These are phyloP conservation scores for Fusarium drepaniforme DNA, from an alignment of 2,329 filamentous ascomycete genomes.

Conservation along the genomic window DNA sequence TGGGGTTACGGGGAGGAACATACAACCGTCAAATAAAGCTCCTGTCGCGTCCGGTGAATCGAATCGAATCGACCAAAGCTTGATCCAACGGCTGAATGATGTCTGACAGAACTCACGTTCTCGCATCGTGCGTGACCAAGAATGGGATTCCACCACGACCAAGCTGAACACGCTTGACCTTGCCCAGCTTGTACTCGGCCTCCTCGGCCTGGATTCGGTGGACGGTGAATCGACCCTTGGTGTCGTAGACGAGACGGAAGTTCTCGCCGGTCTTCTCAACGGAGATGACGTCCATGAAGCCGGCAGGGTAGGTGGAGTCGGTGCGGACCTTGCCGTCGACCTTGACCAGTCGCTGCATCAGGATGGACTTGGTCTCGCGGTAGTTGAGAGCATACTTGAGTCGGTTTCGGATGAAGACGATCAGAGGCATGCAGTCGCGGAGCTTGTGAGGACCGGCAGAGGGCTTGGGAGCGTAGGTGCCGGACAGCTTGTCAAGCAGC, in stretches of 20 bases:
- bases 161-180: conserved; percentile 99
- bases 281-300: conserved; percentile 99
- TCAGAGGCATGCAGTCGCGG: conserved; percentile 97
- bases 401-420: conserved; percentile 97
- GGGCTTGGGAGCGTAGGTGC: conserved; percentile 80
- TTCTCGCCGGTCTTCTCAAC: conserved; percentile 99
- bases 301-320: conserved; percentile 95
- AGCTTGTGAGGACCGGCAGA: conserved; percentile 97
- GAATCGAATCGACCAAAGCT: conserved; percentile 87
- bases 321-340: conserved; percentile 99
- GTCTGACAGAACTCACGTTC: conserved; percentile 98
- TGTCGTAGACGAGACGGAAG: conserved; percentile 99
- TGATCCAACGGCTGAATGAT: conserved; percentile 99
- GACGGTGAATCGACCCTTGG: conserved; percentile 99
- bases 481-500: conserved; percentile 99
- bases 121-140: conserved; percentile 99
- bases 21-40: conserved; percentile 67
- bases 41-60: conserved; percentile 49
- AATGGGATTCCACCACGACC: conserved; percentile 99
- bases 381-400: conserved; percentile 99
- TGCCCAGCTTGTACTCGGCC: conserved; percentile 99
- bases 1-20: conserved; percentile 51
- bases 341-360: conserved; percentile 99
- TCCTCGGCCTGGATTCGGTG: conserved; percentile 99
- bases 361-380: conserved; percentile 96